Conservation (phyloP, 805 yeast species). For the Kluyveromyces siamensis region DNA sequence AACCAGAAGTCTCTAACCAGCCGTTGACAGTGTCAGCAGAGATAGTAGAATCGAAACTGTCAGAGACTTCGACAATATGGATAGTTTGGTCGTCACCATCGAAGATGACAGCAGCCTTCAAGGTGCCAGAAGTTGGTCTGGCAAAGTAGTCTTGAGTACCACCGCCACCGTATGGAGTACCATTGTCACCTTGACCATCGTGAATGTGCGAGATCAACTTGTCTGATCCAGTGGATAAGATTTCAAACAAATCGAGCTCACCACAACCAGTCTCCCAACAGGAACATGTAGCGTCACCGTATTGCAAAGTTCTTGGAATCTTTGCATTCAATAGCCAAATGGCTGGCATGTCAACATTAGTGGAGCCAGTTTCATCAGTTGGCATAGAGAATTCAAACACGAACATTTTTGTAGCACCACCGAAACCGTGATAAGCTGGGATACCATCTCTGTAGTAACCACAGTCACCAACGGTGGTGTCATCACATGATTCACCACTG, state of each 20-base stretch:
- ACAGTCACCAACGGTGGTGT: slow-evolving; percentile 44
- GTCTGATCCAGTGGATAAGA: slow-evolving; percentile 65
- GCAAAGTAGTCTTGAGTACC: slow-evolving; percentile 79
- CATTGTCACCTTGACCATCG: slow-evolving; percentile 64
- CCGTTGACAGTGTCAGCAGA: slow-evolving; percentile 43
- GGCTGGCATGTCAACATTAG: slow-evolving; percentile 94
- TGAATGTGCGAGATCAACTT: slow-evolving; percentile 77
- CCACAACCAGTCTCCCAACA: slow-evolving; percentile 98
- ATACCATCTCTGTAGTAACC: slow-evolving; percentile 79
- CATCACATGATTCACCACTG: slow-evolving; percentile 55
- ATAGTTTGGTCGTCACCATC: slow-evolving; percentile 37
- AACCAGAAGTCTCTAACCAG: slow-evolving; percentile 52
- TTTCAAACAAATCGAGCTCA: slow-evolving; percentile 91
- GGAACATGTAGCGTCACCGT: slow-evolving; percentile 77
- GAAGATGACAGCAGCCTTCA: slow-evolving; percentile 90
- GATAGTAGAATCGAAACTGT: slow-evolving; percentile 46
- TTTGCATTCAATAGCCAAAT: slow-evolving; percentile 92
- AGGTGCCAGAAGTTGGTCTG: slow-evolving; percentile 70
- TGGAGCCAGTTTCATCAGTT: slow-evolving; percentile 40
- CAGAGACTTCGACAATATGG: slow-evolving; percentile 54
- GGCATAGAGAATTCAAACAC: slow-evolving; percentile 96
- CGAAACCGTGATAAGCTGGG: slow-evolving; percentile 93
- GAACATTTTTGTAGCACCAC: slow-evolving; percentile 76
- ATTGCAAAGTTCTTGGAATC: slow-evolving; percentile 94
- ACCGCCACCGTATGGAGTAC: slow-evolving; percentile 63